A percentile compares a stretch with the other conserved stretches of the same genome.
These are phyloP conservation scores for Boletus rufocinnamomeus DNA, from an alignment of 768 basidiomycete species.

Conservation along the genomic window DNA sequence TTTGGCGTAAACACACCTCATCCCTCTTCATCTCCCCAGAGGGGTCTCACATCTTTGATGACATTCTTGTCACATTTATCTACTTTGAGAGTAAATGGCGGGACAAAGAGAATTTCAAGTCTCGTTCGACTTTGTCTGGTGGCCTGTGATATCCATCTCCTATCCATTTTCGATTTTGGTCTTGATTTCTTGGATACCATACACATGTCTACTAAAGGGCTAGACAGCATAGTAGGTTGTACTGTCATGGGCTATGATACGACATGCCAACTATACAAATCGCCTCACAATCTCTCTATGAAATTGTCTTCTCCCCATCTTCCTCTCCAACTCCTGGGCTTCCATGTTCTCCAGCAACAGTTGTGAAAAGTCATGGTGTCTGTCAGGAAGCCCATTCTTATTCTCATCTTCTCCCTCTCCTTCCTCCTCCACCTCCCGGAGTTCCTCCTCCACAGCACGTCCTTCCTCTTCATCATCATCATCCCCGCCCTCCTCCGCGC, in stretches of 20 bases:
- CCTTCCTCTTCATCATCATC: slow-evolving; percentile 11
- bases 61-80: slow-evolving; percentile 39
- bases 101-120: slow-evolving; percentile 23
- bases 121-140: slow-evolving; percentile 11
- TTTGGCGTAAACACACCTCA: slow-evolving; percentile 19
- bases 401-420: not conserved
- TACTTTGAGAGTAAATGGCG: slow-evolving; percentile 37
- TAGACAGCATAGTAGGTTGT: not conserved
- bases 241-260: not conserved
- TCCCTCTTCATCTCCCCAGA: slow-evolving; percentile 32
- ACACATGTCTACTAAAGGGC: not conserved
- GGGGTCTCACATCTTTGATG: slow-evolving; percentile 35
- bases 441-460: slow-evolving; percentile 15
- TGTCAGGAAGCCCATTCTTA: not conserved
- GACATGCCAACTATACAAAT: slow-evolving; percentile 9
- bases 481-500: not conserved
- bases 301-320: slow-evolving; percentile 18
- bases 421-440: not conserved
- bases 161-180: not conserved
- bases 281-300: slow-evolving; percentile 12
- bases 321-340: slow-evolving; percentile 17
- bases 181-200: slow-evolving; percentile 1
- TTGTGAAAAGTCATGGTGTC: slow-evolving; percentile 17
- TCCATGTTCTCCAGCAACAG: slow-evolving; percentile 1
- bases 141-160: not conserved